Conservation (phyloP, 257 asterid species). For the Solanum etuberosum region DNA sequence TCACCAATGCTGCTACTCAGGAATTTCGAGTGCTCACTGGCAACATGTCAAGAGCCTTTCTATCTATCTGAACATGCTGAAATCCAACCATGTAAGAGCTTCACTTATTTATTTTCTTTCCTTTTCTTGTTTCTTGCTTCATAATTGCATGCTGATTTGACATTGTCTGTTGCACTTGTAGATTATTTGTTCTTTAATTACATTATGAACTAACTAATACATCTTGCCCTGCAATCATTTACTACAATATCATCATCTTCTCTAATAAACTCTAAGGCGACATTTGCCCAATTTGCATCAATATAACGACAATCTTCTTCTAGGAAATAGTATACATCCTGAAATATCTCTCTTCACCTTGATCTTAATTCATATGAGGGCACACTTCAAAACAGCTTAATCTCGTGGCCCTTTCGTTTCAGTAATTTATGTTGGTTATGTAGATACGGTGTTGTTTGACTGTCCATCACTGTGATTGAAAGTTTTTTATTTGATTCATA, state of each 20-base stretch:
- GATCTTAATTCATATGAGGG: not conserved
- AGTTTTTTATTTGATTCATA: not conserved
- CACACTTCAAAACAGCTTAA: not conserved
- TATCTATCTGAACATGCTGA: constrained; percentile 50
- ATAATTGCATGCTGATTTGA: not conserved
- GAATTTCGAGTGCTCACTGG: constrained; percentile 79
- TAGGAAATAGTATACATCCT: not conserved
- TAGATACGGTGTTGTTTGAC: not conserved
- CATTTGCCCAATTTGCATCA: not conserved
- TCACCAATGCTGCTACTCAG: constrained; percentile 77
- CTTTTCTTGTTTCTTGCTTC: not conserved
- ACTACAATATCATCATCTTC: not conserved
- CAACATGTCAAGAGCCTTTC: constrained; percentile 66
- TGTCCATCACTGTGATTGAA: not conserved
- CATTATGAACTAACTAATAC: not conserved
- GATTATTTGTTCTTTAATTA: not conserved
- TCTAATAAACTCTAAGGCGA: not conserved
- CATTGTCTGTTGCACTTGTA: not conserved
- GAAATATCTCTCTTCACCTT: not conserved
- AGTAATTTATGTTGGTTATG: not conserved
- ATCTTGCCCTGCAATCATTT: not conserved
- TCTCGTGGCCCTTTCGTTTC: not conserved
- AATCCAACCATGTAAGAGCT: constrained; percentile 61
- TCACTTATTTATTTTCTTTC: not conserved
- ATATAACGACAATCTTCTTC: not conserved